Evolutionary conservation across 129 eudicot species (phyloP).

Genomic region (Smallanthus sonchifolius): DNA sequence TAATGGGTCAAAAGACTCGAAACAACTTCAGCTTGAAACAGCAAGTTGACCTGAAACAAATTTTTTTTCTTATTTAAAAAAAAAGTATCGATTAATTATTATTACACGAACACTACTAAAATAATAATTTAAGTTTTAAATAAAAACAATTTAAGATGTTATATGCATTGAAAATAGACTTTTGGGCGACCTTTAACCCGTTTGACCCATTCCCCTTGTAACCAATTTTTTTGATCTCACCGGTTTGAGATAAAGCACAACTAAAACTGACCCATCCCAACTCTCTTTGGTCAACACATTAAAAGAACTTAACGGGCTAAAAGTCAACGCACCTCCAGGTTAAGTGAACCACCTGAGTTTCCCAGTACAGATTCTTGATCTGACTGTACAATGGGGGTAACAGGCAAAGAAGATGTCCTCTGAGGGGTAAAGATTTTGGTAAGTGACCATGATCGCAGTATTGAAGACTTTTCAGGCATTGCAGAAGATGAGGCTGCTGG

Average conservation of each 20-base stretch:
- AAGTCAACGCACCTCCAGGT: constrained; percentile 29
- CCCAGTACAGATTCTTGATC: constrained; percentile 47
- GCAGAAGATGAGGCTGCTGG: constrained; percentile 26
- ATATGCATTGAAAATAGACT: background rate
- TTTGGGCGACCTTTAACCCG: background rate
- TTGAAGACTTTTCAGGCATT: constrained; percentile 51
- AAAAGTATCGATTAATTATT: background rate
- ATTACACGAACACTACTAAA: background rate
- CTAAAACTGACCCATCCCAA: background rate
- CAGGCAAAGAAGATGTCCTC: constrained; percentile 70
- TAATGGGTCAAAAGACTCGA: background rate
- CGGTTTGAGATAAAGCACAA: background rate
- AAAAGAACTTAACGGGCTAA: background rate
- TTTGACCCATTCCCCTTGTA: background rate
- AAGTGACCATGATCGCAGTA: constrained; percentile 74
- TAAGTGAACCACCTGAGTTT: constrained; percentile 34
- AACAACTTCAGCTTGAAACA: background rate
- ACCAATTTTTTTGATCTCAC: background rate
- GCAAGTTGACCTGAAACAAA: background rate
- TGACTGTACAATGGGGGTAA: constrained; percentile 51
- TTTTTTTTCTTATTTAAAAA: background rate
- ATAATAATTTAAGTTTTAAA: background rate
- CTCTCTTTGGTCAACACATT: background rate
- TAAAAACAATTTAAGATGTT: background rate
- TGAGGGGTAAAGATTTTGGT: constrained; percentile 78